Conservation (phyloP, 2,329 filamentous ascomycete species). For the Claviceps purpurea region DNA sequence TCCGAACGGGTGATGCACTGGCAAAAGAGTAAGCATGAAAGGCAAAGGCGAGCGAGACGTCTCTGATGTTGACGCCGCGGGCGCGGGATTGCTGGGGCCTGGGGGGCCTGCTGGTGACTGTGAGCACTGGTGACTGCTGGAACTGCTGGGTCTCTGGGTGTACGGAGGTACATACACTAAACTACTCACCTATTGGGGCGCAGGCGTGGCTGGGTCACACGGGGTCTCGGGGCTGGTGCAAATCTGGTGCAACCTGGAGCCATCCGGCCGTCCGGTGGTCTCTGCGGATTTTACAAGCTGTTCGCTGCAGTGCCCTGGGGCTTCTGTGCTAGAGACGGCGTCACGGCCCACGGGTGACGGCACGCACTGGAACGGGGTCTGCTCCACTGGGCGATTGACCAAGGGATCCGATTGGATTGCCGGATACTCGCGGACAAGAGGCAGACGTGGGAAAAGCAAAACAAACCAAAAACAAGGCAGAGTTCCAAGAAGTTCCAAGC, state of each 20-base stretch:
- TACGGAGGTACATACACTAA: neutral
- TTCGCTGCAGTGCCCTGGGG: no score
- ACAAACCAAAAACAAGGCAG: slow-evolving; percentile 3
- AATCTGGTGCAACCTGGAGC: no score
- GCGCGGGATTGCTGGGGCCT: neutral
- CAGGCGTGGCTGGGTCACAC: neutral
- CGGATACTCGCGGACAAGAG: neutral
- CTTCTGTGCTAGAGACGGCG: no score
- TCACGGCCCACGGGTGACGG: no score
- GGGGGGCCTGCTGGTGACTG: neutral
- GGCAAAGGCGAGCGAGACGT: neutral
- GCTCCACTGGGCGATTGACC: neutral
- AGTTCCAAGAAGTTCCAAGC: neutral
- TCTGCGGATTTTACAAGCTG: no score
- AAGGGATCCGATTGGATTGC: slow-evolving; percentile 1
- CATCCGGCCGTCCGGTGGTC: no score
- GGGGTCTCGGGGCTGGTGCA: neutral
- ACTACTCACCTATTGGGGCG: neutral
- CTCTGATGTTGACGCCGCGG: slow-evolving; percentile 2
- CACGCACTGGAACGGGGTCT: neutral
- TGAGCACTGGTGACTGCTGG: neutral
- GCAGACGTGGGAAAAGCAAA: neutral
- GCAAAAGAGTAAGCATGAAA: neutral
- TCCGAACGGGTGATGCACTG: neutral
- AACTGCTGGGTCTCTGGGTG: neutral